These are phyloP conservation scores for Colletotrichum siamense DNA, from an alignment of 2,329 filamentous ascomycete species.

Conservation along the genomic window DNA sequence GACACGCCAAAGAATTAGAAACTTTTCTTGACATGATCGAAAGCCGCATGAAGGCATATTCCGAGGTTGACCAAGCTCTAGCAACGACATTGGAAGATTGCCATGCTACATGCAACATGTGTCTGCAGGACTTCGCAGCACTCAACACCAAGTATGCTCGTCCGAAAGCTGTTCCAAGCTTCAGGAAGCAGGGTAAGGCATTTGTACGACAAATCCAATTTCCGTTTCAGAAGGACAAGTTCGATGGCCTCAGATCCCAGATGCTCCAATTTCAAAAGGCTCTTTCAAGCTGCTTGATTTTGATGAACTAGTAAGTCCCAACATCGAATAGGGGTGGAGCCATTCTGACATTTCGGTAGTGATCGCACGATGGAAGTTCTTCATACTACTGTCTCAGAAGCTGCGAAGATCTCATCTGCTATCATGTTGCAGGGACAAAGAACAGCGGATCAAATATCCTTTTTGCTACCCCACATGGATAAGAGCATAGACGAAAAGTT, in stretches of 20 bases:
- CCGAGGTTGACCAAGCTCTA: not conserved
- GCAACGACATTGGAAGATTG: not conserved
- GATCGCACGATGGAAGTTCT: not conserved
- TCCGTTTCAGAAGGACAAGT: not conserved
- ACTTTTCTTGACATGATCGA: not conserved
- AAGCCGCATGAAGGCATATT: not conserved
- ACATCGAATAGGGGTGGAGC: rapidly evolving
- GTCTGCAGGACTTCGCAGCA: not conserved
- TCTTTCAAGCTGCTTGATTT: not conserved
- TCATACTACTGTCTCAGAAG: not conserved
- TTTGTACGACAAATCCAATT: not conserved
- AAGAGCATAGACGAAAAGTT: not conserved
- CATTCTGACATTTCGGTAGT: not conserved
- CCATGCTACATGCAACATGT: not conserved
- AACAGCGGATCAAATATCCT: not conserved
- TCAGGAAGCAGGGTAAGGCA: not conserved
- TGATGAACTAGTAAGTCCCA: not conserved
- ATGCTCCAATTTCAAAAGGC: not conserved
- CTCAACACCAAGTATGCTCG: not conserved
- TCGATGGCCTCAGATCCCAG: not conserved
- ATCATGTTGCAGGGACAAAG: not conserved
- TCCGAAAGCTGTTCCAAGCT: rapidly evolving
- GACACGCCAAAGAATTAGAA: not conserved
- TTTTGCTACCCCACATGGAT: not conserved
- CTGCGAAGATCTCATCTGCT: not conserved